Percentiles rank a stretch among this genome's conserved stretches.
Conservation (phyloP, 257 asterid genomes). For the Verbascum thapsus region DNA sequence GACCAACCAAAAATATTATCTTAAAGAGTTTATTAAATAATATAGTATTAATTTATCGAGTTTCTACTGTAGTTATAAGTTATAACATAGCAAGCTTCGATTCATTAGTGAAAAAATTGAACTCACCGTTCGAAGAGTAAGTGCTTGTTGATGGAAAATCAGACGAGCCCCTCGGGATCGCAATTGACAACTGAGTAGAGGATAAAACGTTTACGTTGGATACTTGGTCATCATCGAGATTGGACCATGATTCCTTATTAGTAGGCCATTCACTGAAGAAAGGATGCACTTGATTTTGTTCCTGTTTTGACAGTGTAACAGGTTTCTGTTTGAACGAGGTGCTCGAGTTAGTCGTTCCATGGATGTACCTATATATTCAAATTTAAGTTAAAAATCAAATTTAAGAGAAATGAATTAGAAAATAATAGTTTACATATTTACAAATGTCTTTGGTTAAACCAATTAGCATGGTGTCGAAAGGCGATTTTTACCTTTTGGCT, state of each 20-base stretch:
- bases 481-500: too few relatives aligned
- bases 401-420: too few relatives aligned
- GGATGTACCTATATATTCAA: conserved; percentile 45
- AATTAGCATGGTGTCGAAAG: too few relatives aligned
- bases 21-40: too few relatives aligned
- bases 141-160: conserved; percentile 59
- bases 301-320: conserved; percentile 42
- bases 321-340: too few relatives aligned
- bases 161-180: conserved; percentile 66
- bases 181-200: conserved; percentile 81
- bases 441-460: too few relatives aligned
- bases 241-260: conserved; percentile 80
- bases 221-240: conserved; percentile 59
- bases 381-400: neutral
- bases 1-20: too few relatives aligned
- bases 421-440: too few relatives aligned
- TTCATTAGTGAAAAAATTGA: neutral
- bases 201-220: conserved; percentile 60
- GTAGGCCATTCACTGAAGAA: conserved; percentile 93
- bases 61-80: too few relatives aligned
- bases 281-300: conserved; percentile 72
- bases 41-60: too few relatives aligned
- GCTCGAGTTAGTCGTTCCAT: conserved; percentile 19
- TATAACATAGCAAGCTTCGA: too few relatives aligned
- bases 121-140: conserved; percentile 69